Base-by-base conservation (phyloP, 495 filamentous ascomycete species). In the Xylaria palmicola region DNA sequence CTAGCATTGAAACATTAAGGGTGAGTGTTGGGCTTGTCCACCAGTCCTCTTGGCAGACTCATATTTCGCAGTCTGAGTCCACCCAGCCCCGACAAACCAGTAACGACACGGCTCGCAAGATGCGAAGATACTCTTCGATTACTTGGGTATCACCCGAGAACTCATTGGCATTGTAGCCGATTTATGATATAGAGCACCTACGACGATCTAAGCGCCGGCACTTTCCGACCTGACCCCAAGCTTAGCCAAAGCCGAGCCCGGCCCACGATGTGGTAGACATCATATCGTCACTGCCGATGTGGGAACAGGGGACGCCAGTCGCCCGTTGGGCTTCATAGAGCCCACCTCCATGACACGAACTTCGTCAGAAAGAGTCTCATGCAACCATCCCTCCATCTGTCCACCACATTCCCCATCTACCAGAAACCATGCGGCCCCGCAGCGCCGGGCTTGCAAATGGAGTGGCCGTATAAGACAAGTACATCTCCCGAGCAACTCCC, bases 341-440 rank as follows among this genome's bases (percentile, higher is more conserved):
- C 6, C 68, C 68, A 68, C 68, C 48, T 49, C 53, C 57, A 60
- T 68, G 68, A 70, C 36, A 70, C 68, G 67, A 51, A 64, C 61
- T 61, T 61, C 49, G 68, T 70, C 62, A 61, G 68, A 70, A 65
- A 70, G 60, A 54, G 60, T 41, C 48, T 68, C 60, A 62, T 64
- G 53, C 60, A 15, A 24, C 26, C 34, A 40, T 39, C 37, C 45
- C 41, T 65, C 27, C 57, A 37, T 41, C 59, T 56, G 64, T 41
- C 62, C 20, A 27, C 50, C 57, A 17, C 56, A 52, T 34, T 64
- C 61, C 45, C 59, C 62, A 64, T 53, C 40, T 15, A 43, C 19
- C 44, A 27, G 20, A 43, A 58, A 56, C n/a, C 53, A 39, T 34
- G 32, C 39, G 27, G 53, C 22, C 39, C 53, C 53, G 44, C 53